Conservation (phyloP, 2,329 filamentous ascomycete genomes). For the Fusarium pseudoanthophilum region DNA sequence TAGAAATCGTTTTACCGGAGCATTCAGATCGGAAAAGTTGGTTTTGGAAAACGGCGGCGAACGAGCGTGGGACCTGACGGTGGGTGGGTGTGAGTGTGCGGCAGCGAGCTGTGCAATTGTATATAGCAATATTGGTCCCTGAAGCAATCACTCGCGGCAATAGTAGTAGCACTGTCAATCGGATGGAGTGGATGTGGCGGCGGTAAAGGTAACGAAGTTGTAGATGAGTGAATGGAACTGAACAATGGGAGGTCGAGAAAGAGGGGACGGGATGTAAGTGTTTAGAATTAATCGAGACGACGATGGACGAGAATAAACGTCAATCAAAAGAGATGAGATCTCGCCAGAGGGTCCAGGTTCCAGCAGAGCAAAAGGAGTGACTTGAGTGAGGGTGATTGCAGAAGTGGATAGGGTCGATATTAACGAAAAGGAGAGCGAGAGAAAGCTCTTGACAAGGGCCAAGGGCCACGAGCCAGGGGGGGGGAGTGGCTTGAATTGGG, state of each 20-base stretch:
- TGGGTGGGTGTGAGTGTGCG: conserved; percentile 1
- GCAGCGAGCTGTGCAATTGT: conserved; percentile 27
- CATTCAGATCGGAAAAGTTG: conserved; percentile 48
- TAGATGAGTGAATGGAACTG: conserved; percentile 13
- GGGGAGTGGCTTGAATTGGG: conserved; percentile 45
- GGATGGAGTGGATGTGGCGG: conserved; percentile 6
- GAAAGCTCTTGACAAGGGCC: conserved; percentile 46
- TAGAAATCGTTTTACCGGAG: conserved; percentile 47
- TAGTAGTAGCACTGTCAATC: conserved; percentile 7
- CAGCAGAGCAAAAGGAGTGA: conserved; percentile 53
- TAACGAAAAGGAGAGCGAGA: conserved; percentile 52
- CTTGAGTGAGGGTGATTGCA: conserved; percentile 53
- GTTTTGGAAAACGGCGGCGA: conserved; percentile 21
- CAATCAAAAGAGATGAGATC: conserved; percentile 39
- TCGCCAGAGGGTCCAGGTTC: conserved; percentile 39
- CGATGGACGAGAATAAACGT: conserved; percentile 36
- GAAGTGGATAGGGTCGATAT: conserved; percentile 53
- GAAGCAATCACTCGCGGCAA: conserved; percentile 2
- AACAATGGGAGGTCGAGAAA: conserved; percentile 27
- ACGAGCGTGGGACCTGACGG: conserved; percentile 20
- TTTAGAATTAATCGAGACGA: conserved; percentile 36
- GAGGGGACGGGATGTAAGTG: conserved; percentile 36
- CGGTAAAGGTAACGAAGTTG: conserved; percentile 18
- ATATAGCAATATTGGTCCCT: conserved; percentile 10
- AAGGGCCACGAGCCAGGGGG: conserved; percentile 39